Conservation (phyloP, 2,329 filamentous ascomycete genomes). For the Colletotrichum sp. region DNA sequence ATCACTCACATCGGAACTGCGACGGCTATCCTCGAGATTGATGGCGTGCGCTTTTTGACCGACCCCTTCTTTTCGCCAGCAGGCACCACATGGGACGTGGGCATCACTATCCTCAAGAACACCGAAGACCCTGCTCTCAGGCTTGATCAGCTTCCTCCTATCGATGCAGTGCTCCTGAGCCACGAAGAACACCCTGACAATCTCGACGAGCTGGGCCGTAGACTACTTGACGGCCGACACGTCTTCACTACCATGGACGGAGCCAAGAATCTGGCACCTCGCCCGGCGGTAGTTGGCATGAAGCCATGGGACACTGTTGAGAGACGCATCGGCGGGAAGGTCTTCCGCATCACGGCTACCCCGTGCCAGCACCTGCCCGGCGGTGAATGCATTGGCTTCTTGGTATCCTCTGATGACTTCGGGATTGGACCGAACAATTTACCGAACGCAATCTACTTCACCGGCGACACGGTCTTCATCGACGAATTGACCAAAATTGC, state of each 20-base stretch:
- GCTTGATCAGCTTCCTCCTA: constrained; percentile 43
- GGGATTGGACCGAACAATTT: constrained; percentile 36
- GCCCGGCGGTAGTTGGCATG: constrained; percentile 45
- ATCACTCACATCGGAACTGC: constrained; percentile 54
- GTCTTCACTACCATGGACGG: constrained; percentile 53
- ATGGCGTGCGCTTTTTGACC: constrained; percentile 46
- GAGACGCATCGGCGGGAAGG: constrained; percentile 30
- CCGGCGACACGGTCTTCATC: constrained; percentile 54
- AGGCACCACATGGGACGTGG: constrained; percentile 28
- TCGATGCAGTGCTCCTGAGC: constrained; percentile 54
- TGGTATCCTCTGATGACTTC: constrained; percentile 41
- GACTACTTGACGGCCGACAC: constrained; percentile 47
- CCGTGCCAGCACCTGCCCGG: constrained; percentile 48
- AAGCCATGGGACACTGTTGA: constrained; percentile 40
- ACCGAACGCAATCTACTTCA: constrained; percentile 53
- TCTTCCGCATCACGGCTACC: constrained; percentile 45
- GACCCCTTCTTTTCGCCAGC: constrained; percentile 48
- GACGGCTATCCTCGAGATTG: constrained; percentile 50
- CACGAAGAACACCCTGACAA: constrained; percentile 58
- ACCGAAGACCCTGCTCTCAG: constrained; percentile 37
- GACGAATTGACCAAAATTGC: constrained; percentile 40
- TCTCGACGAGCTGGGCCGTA: constrained; percentile 49
- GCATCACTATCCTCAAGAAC: constrained; percentile 29
- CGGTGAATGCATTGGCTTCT: constrained; percentile 50
- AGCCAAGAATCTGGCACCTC: constrained; percentile 44